Percentiles rank a stretch among this genome's conserved stretches.
Conservation (phyloP, 2,329 filamentous ascomycete species). For the Cercospora nicotianae region DNA sequence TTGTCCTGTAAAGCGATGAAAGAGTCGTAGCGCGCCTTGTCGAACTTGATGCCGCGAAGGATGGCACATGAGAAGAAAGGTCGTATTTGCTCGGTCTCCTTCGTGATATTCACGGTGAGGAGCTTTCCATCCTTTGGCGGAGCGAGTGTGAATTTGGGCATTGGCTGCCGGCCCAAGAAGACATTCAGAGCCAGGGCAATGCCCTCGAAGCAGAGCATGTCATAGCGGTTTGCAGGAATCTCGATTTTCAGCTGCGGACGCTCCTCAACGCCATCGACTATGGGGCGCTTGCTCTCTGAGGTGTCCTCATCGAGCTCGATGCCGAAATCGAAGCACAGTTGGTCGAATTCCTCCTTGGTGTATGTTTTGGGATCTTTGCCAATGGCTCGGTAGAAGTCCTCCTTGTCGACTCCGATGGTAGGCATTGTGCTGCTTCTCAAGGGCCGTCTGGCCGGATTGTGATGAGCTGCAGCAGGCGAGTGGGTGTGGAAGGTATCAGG, state of each 20-base stretch:
- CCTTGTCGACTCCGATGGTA: conserved; percentile 95
- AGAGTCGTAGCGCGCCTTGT: conserved; percentile 85
- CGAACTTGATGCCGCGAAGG: conserved; percentile 87
- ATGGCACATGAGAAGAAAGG: conserved; percentile 89
- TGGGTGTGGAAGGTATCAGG: background rate
- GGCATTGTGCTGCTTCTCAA: conserved; percentile 66
- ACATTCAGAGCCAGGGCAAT: conserved; percentile 95
- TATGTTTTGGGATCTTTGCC: conserved; percentile 67
- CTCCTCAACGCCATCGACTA: conserved; percentile 77
- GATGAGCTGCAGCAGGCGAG: background rate
- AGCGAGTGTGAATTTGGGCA: conserved; percentile 78
- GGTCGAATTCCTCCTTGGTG: conserved; percentile 92
- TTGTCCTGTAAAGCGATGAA: conserved; percentile 99
- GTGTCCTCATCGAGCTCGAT: conserved; percentile 98
- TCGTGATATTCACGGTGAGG: conserved; percentile 71
- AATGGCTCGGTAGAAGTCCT: conserved; percentile 88
- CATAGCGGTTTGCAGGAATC: conserved; percentile 86
- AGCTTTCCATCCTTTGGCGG: conserved; percentile 71
- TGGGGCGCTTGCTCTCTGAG: conserved; percentile 69
- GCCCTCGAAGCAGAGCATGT: conserved; percentile 97
- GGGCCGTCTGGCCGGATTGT: conserved; percentile 16
- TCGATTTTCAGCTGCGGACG: conserved; percentile 95
- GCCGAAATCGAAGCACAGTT: conserved; percentile 97
- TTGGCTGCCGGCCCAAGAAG: conserved; percentile 73
- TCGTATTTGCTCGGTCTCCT: conserved; percentile 70